Conservation (phyloP, 495 filamentous ascomycete genomes). For the Physcia stellaris region DNA sequence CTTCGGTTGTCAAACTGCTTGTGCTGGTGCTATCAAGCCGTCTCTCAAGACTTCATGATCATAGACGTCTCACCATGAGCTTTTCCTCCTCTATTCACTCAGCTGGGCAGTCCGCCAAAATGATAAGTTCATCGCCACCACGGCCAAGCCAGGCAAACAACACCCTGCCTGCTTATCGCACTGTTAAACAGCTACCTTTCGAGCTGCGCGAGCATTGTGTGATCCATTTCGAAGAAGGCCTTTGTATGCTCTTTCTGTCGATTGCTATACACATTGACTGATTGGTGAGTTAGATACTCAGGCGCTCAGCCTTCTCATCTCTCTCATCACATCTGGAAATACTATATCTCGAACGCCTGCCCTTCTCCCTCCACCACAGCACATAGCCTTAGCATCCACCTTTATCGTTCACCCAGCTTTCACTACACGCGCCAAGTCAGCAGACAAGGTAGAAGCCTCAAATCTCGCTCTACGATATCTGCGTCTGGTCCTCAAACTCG, state of each 20-base stretch:
- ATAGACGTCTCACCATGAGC: too few species aligned
- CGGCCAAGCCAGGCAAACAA: too few species aligned
- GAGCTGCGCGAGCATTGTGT: constrained; percentile 50
- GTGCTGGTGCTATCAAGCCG: too few species aligned
- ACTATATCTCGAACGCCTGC: constrained; percentile 21
- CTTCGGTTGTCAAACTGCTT: too few species aligned
- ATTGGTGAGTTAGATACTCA: constrained; percentile 37
- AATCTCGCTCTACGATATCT: constrained; percentile 44
- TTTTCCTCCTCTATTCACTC: too few species aligned
- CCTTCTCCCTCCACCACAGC: constrained; percentile 36
- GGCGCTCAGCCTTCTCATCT: constrained; percentile 54
- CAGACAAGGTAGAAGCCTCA: constrained; percentile 37
- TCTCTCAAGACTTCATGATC: too few species aligned
- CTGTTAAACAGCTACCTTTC: constrained; percentile 39
- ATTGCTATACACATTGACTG: background rate
- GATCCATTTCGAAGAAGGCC: constrained; percentile 64
- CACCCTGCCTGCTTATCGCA: too few species aligned
- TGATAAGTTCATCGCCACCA: too few species aligned
- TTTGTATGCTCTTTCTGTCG: constrained; percentile 35
- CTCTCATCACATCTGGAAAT: constrained; percentile 45
- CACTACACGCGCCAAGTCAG: constrained; percentile 44
- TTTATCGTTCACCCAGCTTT: constrained; percentile 57
- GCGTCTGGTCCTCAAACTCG: constrained; percentile 34
- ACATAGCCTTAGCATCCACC: constrained; percentile 54
- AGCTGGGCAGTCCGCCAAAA: too few species aligned